Base-by-base conservation (phyloP, 176 grass and related monocot species). In the Tillandsia fasciculata region DNA sequence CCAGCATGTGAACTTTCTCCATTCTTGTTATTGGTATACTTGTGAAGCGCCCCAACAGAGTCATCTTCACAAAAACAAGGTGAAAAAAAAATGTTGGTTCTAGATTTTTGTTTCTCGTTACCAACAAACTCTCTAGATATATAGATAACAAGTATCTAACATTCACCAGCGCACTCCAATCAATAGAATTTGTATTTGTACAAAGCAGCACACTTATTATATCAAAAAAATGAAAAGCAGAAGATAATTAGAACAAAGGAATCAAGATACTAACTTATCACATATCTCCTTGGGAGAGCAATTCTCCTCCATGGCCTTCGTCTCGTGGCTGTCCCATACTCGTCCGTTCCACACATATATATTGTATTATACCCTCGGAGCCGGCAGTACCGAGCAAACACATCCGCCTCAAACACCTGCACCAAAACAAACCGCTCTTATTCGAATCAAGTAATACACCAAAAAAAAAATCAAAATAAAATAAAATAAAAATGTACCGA, bases 251-350 rank as follows among this genome's bases (percentile, higher is more conserved):
- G n/a, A 64, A 13, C 33, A 61, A 6, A 29, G 0, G 14, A 58
- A 48, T 33, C 12, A 70, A 15, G 12, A 48, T 10, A 80, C 90
- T 77, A 48, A 99, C 94, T 93, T 99, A 56, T 93, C 89, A 26
- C 94, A 90, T 8, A 99, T 90, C 72, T 99, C 94, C 80, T 99
- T 93, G 12, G 89, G 94, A 8, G 94, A 80, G 77, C 87, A 99
- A 15, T 99, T 99, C 87, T 99, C 94, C 85, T 99, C 89, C 84
- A 93, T 57, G 66, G 94, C 94, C 77, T 99, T 99, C 11, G 89
- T 93, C 75, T 99, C 94, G 94, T 99, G 64, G 94, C 94, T 4
- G 94, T 99, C 26, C 94, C 94, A 53, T 99, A 99, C 70, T 99
- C 89, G 64, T 99, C 94, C 3, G 94, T 99, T 52, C 94, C 94